A percentile compares a stretch with the other conserved stretches of the same genome.
phyloP scores from a whole-genome alignment of 2,329 filamentous ascomycete genomes.

The Penicillium frequentans region DNA sequence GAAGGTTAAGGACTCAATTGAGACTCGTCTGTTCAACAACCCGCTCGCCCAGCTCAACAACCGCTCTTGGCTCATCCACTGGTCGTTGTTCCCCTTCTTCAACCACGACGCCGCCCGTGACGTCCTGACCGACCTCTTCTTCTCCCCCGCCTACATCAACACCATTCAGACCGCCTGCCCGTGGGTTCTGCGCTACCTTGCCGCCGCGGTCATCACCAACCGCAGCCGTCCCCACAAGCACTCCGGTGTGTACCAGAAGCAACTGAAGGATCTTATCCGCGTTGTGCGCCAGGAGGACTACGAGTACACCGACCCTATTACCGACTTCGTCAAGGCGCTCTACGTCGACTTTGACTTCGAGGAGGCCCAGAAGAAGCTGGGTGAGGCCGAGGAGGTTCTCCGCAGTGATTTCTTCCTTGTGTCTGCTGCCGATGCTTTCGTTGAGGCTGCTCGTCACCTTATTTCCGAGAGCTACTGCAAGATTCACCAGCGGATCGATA shows the following conservation, averaged over 20 bases:
- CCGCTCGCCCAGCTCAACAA: conserved; percentile 92
- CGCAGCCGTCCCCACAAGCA: conserved; percentile 74
- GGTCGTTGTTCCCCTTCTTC: conserved; percentile 98
- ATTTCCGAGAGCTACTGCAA: conserved; percentile 99
- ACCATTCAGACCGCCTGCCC: conserved; percentile 98
- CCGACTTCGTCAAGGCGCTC: conserved; percentile 92
- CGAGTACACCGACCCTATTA: conserved; percentile 95
- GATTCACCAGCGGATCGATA: conserved; percentile 98
- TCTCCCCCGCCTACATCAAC: conserved; percentile 97
- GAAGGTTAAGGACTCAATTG: conserved; percentile 89
- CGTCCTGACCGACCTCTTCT: conserved; percentile 90
- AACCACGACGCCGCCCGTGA: conserved; percentile 93
- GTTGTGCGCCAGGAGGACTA: conserved; percentile 97
- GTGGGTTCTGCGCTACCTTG: conserved; percentile 92
- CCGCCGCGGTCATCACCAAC: conserved; percentile 92
- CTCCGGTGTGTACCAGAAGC: conserved; percentile 88
- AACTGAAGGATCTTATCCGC: conserved; percentile 94
- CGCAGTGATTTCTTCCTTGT: conserved; percentile 94
- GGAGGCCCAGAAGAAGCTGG: conserved; percentile 86
- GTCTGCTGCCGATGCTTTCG: conserved; percentile 79
- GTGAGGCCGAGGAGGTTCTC: conserved; percentile 85
- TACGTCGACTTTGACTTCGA: conserved; percentile 98
- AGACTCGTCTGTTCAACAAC: conserved; percentile 94
- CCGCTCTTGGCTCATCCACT: conserved; percentile 97
- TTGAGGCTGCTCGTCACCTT: conserved; percentile 90